A percentile compares a stretch with the other conserved stretches of the same genome.
Conservation (phyloP, 495 filamentous ascomycete genomes). For the Parachaetomium inaequale region DNA sequence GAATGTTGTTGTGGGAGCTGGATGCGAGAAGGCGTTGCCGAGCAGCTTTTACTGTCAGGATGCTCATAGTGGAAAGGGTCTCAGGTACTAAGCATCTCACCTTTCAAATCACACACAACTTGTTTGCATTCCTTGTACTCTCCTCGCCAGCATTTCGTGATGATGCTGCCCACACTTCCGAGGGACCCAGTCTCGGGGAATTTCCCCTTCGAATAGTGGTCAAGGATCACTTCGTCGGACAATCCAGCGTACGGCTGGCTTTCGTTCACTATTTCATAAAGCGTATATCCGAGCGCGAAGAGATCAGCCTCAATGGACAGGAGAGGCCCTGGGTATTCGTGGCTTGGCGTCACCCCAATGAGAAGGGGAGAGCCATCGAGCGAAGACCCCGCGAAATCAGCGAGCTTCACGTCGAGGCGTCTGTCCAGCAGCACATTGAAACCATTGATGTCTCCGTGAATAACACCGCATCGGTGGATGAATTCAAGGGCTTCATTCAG, state of each 20-base stretch:
- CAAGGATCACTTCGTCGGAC: background rate
- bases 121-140: background rate
- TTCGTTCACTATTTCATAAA: constrained; percentile 6
- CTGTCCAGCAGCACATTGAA: background rate
- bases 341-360: background rate
- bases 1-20: background rate
- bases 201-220: background rate
- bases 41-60: background rate
- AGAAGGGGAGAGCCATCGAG: constrained; percentile 7
- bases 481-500: constrained; percentile 8
- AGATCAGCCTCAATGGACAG: constrained; percentile 1
- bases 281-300: background rate
- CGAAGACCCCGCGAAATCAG: constrained; percentile 6
- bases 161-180: background rate
- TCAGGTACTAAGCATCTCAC: background rate
- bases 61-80: background rate
- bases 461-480: background rate
- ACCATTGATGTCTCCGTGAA: background rate
- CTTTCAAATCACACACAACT: background rate
- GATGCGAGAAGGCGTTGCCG: background rate
- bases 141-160: background rate
- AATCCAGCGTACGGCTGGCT: background rate
- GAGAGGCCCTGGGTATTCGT: background rate
- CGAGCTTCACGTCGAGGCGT: background rate
- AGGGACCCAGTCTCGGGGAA: background rate